Percentiles rank a stretch among this genome's conserved stretches.
phyloP scores from a whole-genome alignment of 2,329 filamentous ascomycete species.

The Trichoderma sp. region DNA sequence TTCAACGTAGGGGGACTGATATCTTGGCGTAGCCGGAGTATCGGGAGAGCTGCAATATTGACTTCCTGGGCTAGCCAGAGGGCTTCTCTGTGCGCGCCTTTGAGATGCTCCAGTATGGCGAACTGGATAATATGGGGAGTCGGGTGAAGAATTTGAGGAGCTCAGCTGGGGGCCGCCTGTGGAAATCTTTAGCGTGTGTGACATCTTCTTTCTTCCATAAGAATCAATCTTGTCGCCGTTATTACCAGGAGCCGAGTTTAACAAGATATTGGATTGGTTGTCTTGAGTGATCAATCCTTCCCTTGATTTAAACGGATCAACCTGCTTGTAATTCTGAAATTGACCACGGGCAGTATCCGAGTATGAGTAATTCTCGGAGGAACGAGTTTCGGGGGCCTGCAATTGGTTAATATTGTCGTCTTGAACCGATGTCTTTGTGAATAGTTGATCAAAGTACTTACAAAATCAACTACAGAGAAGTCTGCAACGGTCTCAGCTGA shows the following conservation, averaged over 20 bases:
- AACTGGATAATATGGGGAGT: conserved; percentile 24
- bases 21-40: conserved; percentile 17
- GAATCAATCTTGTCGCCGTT: background rate
- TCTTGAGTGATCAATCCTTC: background rate
- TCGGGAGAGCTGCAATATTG: background rate
- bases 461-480: conserved; percentile 27
- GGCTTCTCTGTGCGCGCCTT: conserved; percentile 30
- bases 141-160: conserved; percentile 13
- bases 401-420: background rate
- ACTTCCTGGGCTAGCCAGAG: conserved; percentile 10
- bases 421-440: background rate
- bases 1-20: conserved; percentile 31
- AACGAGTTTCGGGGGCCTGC: background rate
- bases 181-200: background rate
- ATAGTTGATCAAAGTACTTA: conserved; percentile 20
- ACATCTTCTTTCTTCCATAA: background rate
- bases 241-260: background rate
- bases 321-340: background rate
- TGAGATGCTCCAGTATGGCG: conserved; percentile 28
- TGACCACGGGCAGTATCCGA: too few species aligned
- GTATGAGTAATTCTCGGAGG: background rate
- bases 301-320: background rate
- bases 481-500: conserved; percentile 27
- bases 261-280: background rate
- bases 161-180: background rate